A percentile compares a stretch with the other conserved stretches of the same genome.
Conservation (phyloP, 2,329 filamentous ascomycete genomes). For the Claviceps monticola region DNA sequence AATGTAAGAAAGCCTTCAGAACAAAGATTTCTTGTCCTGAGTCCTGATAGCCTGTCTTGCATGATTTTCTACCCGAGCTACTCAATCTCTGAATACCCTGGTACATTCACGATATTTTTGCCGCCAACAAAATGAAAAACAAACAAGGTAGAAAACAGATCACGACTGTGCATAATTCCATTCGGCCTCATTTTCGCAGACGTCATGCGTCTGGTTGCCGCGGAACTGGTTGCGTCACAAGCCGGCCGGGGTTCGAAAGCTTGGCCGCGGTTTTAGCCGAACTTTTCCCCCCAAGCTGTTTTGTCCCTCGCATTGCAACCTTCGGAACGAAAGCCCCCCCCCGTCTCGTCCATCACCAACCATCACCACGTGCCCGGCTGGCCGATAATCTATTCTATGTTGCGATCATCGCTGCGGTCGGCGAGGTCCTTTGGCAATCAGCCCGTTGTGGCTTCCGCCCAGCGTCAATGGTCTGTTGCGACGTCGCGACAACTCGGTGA, state of each 20-base stretch:
- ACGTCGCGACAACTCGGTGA: slow-evolving; percentile 19
- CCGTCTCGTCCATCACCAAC: slow-evolving; percentile 11
- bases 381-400: slow-evolving; percentile 45
- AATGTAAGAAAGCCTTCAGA: background rate
- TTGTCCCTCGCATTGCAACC: slow-evolving; percentile 21
- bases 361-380: slow-evolving; percentile 21
- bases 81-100: background rate
- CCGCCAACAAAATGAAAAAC: background rate
- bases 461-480: slow-evolving; percentile 43
- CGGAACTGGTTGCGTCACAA: slow-evolving; percentile 15
- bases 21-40: background rate
- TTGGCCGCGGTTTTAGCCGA: slow-evolving; percentile 22
- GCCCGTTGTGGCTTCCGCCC: slow-evolving; percentile 36
- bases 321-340: slow-evolving; percentile 2
- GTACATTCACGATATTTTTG: background rate
- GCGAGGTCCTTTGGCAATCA: slow-evolving; percentile 44
- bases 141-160: background rate
- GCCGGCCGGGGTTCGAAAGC: slow-evolving; percentile 12
- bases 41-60: background rate
- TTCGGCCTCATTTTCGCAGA: background rate
- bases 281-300: slow-evolving; percentile 30
- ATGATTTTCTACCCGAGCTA: background rate
- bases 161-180: no score
- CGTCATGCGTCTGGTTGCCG: background rate
- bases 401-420: slow-evolving; percentile 55